Evolutionary conservation across 1,284 basidiomycete species (phyloP).

Genomic region (Papiliotrema flavescens): DNA sequence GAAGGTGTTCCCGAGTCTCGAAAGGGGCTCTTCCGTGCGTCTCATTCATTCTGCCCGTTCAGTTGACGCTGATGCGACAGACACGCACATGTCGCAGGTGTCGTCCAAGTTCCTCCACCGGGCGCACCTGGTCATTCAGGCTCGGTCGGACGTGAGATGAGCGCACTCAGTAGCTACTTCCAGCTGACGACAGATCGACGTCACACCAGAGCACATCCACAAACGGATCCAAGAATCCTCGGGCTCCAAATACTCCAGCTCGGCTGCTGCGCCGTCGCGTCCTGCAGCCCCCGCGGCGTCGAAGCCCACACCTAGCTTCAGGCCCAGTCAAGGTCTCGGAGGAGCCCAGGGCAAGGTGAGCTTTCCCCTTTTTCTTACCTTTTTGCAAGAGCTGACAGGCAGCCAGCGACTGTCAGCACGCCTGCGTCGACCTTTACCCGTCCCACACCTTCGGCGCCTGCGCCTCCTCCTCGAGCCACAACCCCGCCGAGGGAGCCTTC

Average conservation of each 20-base stretch:
- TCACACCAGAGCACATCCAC: slow-evolving; percentile 74
- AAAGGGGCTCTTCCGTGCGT: slow-evolving; percentile 81
- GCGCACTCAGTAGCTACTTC: neutral
- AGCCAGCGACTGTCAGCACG: slow-evolving; percentile 28
- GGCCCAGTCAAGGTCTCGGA: slow-evolving; percentile 43
- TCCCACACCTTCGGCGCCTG: slow-evolving; percentile 39
- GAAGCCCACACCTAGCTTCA: slow-evolving; percentile 36
- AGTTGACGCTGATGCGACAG: slow-evolving; percentile 23
- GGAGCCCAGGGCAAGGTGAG: slow-evolving; percentile 41
- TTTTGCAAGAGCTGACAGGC: slow-evolving; percentile 5
- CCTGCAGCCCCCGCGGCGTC: slow-evolving; percentile 6
- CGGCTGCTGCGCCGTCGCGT: slow-evolving; percentile 25
- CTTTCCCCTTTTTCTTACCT: no score
- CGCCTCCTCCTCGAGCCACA: slow-evolving; percentile 48
- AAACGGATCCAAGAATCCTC: slow-evolving; percentile 83
- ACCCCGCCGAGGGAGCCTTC: slow-evolving; percentile 51
- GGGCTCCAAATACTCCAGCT: slow-evolving; percentile 73
- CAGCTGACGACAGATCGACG: slow-evolving; percentile 62
- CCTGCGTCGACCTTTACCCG: slow-evolving; percentile 28
- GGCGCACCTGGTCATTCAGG: slow-evolving; percentile 85
- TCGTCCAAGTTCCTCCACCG: slow-evolving; percentile 71
- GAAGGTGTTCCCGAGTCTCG: slow-evolving; percentile 89
- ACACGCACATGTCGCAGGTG: slow-evolving; percentile 79
- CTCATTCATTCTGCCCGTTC: neutral
- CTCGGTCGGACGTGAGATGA: slow-evolving; percentile 73